Percentiles rank a stretch among this genome's conserved stretches.
Evolutionary conservation across 176 grass and related monocot genomes (phyloP).

Genomic region (Eleusine indica): DNA sequence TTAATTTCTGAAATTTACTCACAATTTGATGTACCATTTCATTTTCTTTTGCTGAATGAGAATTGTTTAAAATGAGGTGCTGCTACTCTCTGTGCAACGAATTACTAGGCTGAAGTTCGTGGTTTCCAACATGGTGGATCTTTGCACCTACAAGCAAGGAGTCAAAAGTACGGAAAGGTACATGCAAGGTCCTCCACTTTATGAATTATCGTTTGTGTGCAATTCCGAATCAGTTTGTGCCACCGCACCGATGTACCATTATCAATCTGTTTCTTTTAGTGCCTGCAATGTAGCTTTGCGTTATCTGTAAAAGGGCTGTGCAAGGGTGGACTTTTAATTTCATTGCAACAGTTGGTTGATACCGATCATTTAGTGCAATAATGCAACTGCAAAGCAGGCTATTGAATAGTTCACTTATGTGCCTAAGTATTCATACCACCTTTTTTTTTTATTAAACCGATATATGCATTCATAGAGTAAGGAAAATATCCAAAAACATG

Average conservation of each 20-base stretch:
- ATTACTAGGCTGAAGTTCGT: conserved; percentile 86
- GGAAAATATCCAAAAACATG: too few species aligned
- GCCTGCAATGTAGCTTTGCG: conserved; percentile 1
- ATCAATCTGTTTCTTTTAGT: conserved; percentile 13
- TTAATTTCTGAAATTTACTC: not conserved
- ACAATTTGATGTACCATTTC: not conserved
- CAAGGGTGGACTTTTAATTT: conserved; percentile 13
- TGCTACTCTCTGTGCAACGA: conserved; percentile 27
- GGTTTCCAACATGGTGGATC: conserved; percentile 94
- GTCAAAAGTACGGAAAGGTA: conserved; percentile 98
- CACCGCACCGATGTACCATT: not conserved
- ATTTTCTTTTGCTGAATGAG: not conserved
- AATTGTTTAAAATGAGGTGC: conserved; percentile 16
- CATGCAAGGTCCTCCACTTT: conserved; percentile 18
- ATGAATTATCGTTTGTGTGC: not conserved
- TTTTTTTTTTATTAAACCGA: too few species aligned
- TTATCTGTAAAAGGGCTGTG: not conserved
- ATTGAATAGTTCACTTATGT: conserved; percentile 14
- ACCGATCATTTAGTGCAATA: conserved; percentile 20
- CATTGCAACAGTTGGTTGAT: not conserved
- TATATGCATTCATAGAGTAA: too few species aligned
- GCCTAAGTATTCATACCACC: not conserved
- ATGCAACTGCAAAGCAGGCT: conserved; percentile 26
- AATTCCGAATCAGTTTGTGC: not conserved
- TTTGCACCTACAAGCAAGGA: conserved; percentile 95